Evolutionary conservation across 2,329 filamentous ascomycete species (phyloP).

Genomic region (Colletotrichum eleusines): DNA sequence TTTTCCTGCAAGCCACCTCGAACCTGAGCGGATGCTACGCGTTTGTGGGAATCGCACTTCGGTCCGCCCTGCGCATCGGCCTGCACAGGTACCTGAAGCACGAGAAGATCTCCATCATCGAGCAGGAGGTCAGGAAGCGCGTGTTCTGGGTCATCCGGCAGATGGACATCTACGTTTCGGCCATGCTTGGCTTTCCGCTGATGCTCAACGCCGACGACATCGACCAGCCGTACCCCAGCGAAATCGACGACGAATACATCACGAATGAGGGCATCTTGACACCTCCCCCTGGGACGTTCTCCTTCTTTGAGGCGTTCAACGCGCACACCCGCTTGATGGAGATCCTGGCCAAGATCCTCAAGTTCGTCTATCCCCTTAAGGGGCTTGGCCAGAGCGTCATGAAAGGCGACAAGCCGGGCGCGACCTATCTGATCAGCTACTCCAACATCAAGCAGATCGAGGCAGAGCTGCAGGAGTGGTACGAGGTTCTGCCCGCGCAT

Average conservation of each 20-base stretch:
- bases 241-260: slow-evolving; percentile 77
- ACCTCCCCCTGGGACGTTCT: slow-evolving; percentile 67
- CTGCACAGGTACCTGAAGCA: slow-evolving; percentile 80
- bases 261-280: slow-evolving; percentile 67
- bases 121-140: slow-evolving; percentile 72
- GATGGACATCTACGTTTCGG: slow-evolving; percentile 78
- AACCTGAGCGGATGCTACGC: slow-evolving; percentile 85
- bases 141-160: slow-evolving; percentile 77
- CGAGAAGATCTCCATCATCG: slow-evolving; percentile 71
- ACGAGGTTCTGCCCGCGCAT: slow-evolving; percentile 76
- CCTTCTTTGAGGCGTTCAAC: slow-evolving; percentile 74
- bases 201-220: slow-evolving; percentile 74
- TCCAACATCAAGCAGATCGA: slow-evolving; percentile 74
- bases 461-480: slow-evolving; percentile 72
- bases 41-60: slow-evolving; percentile 81
- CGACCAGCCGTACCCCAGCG: slow-evolving; percentile 73
- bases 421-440: slow-evolving; percentile 73
- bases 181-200: slow-evolving; percentile 74
- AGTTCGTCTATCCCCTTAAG: slow-evolving; percentile 74
- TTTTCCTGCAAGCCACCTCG: slow-evolving; percentile 84
- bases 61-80: slow-evolving; percentile 81
- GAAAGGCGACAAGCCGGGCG: slow-evolving; percentile 57
- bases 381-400: slow-evolving; percentile 61
- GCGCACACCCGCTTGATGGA: slow-evolving; percentile 73
- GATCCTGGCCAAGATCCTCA: slow-evolving; percentile 74